phyloP scores from a whole-genome alignment of 164 flowering plant species.

The Stephania japonica region DNA sequence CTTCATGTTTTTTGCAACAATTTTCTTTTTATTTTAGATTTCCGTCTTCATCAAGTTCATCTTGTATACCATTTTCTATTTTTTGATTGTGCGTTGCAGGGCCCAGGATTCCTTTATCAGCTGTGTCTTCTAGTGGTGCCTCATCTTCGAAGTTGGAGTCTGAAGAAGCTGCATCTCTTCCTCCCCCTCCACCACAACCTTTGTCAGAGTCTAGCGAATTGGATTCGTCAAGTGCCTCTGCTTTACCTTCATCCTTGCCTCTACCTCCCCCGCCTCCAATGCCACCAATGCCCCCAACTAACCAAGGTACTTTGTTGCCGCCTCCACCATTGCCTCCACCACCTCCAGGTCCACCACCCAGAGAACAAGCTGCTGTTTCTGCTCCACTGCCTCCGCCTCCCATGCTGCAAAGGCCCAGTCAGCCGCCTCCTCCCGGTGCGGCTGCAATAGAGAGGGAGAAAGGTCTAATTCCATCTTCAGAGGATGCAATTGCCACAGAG shows the following conservation, averaged over 20 bases:
- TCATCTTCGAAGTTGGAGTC: conserved; percentile 61
- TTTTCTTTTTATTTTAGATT: background rate
- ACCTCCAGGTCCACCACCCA: conserved; percentile 74
- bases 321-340: conserved; percentile 80
- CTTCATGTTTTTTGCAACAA: background rate
- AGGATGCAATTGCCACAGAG: conserved; percentile 32
- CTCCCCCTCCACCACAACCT: conserved; percentile 92
- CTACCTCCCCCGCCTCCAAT: conserved; percentile 83
- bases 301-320: conserved; percentile 39
- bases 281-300: conserved; percentile 53
- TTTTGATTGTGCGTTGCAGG: conserved; percentile 37
- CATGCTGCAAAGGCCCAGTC: conserved; percentile 39
- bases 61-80: background rate
- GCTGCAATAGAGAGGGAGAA: conserved; percentile 37
- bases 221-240: conserved; percentile 40
- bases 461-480: conserved; percentile 28
- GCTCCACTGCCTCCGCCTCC: conserved; percentile 60
- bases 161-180: conserved; percentile 59
- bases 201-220: conserved; percentile 46
- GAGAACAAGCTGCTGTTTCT: conserved; percentile 38
- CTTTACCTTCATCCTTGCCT: conserved; percentile 58
- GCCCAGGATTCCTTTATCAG: conserved; percentile 71
- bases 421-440: conserved; percentile 74
- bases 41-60: background rate
- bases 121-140: conserved; percentile 52